Evolutionary conservation across 208 protist species (phyloP), one percentile per base, ranked within the genome.

Genomic region (Leishmania major): DNA sequence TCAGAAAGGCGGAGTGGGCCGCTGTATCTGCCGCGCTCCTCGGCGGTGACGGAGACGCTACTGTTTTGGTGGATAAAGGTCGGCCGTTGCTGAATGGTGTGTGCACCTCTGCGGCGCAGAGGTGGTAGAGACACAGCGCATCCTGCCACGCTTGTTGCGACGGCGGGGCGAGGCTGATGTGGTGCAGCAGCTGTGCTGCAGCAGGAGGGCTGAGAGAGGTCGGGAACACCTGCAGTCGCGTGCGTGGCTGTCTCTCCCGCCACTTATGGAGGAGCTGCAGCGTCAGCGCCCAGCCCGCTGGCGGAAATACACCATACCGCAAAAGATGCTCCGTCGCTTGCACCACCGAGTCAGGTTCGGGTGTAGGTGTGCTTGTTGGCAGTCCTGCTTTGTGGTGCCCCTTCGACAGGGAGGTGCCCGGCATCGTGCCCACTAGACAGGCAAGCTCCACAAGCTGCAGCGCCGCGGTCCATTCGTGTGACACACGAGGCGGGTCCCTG

Each of bases 161-260:
- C 28, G 83, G 83, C 7, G 78, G 78, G 17, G 71, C 76, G 57
- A 82, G 79, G 75, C 83, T 87, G 70, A 87, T 55, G 73, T 83
- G 75, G 75, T 87, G 70, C 49, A 80, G 53, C 22, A 87, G 78
- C 75, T 87, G 78, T 11, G 83, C 71, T 53, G 78, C 78, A 3
- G 78, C 83, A 43, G 74, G 75, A 75, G 79, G 55, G 17, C 67
- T 51, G 35, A 87, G 78, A 55, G 64, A 45, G 3, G 51, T 22
- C 1, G 78, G 83, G 62, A 87, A 87, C 37, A 71, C 17, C 40
- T 45, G 75, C 55, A 17, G 53, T 60, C 15, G n/a, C 19, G 51
- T 43, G 35, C 73, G 40, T 57, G 25, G 47, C 71, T 81, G 70
- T 66, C 66, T 73, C 11, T 31, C 53, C 70, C 82, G 82, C 82